Evolutionary conservation across 2,329 filamentous ascomycete genomes (phyloP), one percentile per base, ranked within the genome.

Genomic region (Dryadomyces quercivorus): DNA sequence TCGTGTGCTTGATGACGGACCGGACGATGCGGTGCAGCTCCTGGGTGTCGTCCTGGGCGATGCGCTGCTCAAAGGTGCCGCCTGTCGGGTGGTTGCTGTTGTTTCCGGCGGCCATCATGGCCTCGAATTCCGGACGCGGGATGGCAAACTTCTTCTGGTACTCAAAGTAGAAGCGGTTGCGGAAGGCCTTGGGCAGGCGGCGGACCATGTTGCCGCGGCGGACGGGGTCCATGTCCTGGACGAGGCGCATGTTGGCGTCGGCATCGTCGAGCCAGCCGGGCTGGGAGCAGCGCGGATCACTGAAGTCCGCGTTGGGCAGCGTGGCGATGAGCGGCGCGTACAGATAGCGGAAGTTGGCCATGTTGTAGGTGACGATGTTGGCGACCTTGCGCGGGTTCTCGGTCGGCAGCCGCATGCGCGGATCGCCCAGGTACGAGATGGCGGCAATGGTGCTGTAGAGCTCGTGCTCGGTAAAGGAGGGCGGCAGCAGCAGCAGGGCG

Each of bases 201-300:
- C 93, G 83, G 10, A 98, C 92, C 88, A 98, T 98, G 69, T 98
- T 98, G 18, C 88, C 89, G 55, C 93, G 84, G 64, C 87, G 90
- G 56, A 88, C 72, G 0, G 91, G 88, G 63, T 95, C 88, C 90
- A 97, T 94, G 63, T 97, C 90, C 69, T 98, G 93, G 45, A 78
- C 75, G 20, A 98, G 74, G 16, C 72, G 76, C 60, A 88, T 77
- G 60, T 93, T 82, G 26, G 80, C 74, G n/a, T 75, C 70, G 0
- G 78, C 70, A 59, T 86, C 81, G 52, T 80, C 76, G 53, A 82
- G 74, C 83, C 86, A 88, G 59, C 80, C 75, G 12, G 71, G 67
- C 40, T 77, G 68, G 46, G 67, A 76, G 61, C 79, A 80, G 42
- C 78, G 76, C 5, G 77, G 67, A 61, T 90, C 86, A 54, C 78